A percentile compares a stretch with the other conserved stretches of the same genome.
Conservation (phyloP, 805 yeast genomes). For the Hanseniaspora clermontiae region DNA sequence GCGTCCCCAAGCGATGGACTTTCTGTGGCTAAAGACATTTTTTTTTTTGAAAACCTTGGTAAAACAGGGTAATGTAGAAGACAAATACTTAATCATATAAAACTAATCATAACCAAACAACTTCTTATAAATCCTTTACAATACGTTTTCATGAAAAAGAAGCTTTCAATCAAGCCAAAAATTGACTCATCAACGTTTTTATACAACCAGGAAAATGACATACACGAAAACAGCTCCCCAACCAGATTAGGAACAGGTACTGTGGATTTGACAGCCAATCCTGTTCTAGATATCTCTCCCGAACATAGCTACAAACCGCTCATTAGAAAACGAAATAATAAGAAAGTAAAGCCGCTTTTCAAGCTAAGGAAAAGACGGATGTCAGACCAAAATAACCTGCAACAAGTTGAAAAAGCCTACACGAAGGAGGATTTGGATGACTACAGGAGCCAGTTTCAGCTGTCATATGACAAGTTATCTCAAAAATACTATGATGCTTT, state of each 20-base stretch:
- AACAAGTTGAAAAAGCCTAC: not conserved
- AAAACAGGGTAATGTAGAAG: no score
- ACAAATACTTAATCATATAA: no score
- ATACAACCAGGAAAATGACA: not conserved
- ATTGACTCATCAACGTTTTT: not conserved
- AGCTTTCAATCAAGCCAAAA: not conserved
- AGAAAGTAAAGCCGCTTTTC: no score
- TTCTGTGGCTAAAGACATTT: no score
- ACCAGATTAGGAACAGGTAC: not conserved
- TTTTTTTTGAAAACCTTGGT: no score
- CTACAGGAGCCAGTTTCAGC: not conserved
- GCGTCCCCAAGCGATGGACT: not conserved
- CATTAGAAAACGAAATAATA: not conserved
- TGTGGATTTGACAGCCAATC: not conserved
- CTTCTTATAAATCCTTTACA: no score
- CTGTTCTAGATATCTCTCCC: not conserved
- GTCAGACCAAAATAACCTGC: not conserved
- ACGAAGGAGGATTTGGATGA: not conserved
- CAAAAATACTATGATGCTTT: slow-evolving; percentile 7
- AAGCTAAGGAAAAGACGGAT: not conserved
- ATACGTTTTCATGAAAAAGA: not conserved
- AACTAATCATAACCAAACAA: no score
- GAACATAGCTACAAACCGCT: not conserved
- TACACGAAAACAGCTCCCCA: not conserved
- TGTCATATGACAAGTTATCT: not conserved